A percentile compares a stretch with the other conserved stretches of the same genome.
Conservation (phyloP, 2,329 filamentous ascomycete genomes). For the Aureobasidium sp. region DNA sequence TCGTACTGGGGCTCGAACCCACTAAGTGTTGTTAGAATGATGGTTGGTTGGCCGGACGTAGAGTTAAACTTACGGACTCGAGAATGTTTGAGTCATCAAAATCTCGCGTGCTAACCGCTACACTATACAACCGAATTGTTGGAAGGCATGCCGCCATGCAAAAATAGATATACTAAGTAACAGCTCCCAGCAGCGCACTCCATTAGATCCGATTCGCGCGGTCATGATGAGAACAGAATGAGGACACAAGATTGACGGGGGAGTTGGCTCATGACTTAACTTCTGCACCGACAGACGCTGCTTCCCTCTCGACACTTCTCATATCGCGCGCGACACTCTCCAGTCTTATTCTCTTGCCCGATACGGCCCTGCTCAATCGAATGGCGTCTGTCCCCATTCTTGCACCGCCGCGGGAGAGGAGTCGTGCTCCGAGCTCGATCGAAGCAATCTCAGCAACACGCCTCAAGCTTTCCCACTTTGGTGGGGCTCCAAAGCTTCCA, state of each 20-base stretch:
- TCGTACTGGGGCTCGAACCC: slow-evolving; percentile 15
- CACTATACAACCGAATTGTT: slow-evolving; percentile 13
- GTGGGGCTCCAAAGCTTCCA: slow-evolving; percentile 7
- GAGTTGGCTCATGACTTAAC: neutral
- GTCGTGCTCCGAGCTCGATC: neutral
- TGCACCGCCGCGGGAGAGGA: neutral
- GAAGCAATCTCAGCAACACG: neutral
- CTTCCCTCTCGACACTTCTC: neutral
- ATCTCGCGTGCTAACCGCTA: slow-evolving; percentile 21
- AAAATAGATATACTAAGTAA: neutral
- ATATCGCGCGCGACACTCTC: neutral
- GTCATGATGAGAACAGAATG: neutral
- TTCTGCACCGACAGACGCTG: neutral
- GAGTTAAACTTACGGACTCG: neutral
- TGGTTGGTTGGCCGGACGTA: neutral
- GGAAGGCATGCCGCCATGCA: neutral
- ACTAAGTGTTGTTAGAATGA: neutral
- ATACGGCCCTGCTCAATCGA: neutral
- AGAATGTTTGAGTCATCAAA: slow-evolving; percentile 15
- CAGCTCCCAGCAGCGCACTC: neutral
- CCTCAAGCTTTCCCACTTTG: neutral
- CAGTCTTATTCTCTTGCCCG: neutral
- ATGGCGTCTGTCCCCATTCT: neutral
- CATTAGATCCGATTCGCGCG: neutral
- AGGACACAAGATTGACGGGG: neutral